Percentiles rank a stretch among this genome's conserved stretches.
phyloP scores from a whole-genome alignment of 805 yeast genomes.

The Monosporozyma yasuniensis region DNA sequence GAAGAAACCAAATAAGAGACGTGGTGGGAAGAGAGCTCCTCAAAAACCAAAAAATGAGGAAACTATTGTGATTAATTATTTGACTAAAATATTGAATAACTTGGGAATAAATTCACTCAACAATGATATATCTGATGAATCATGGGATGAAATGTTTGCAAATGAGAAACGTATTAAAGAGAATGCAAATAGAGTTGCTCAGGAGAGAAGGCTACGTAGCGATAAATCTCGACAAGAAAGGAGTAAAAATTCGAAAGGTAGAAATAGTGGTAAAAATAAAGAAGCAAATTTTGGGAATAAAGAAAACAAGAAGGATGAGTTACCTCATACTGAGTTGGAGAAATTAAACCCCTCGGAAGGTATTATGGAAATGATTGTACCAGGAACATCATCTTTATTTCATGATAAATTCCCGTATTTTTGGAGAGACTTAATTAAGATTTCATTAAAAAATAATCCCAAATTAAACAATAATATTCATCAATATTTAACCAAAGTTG shows the following conservation, averaged over 20 bases:
- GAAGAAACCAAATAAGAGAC: background rate
- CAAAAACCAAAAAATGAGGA: background rate
- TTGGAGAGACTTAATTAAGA: background rate
- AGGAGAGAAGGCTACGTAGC: constrained; percentile 1
- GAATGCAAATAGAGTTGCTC: background rate
- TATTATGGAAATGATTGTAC: background rate
- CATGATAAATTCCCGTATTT: background rate
- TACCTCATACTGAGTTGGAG: background rate
- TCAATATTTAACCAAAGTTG: background rate
- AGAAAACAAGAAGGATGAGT: background rate
- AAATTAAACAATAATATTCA: background rate
- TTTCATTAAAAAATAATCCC: background rate
- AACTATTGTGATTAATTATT: background rate
- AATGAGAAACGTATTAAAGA: background rate
- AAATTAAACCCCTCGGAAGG: background rate
- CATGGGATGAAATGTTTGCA: background rate
- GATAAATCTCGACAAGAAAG: background rate
- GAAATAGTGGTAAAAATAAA: constrained; percentile 6
- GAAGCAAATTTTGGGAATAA: background rate
- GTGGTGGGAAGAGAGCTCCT: background rate
- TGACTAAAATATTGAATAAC: background rate
- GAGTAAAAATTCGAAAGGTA: constrained; percentile 6
- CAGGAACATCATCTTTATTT: background rate
- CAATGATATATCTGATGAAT: background rate
- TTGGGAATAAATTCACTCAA: background rate